Evolutionary conservation across 2,329 filamentous ascomycete genomes (phyloP).

Genomic region (Arthrobotrys sinensis): DNA sequence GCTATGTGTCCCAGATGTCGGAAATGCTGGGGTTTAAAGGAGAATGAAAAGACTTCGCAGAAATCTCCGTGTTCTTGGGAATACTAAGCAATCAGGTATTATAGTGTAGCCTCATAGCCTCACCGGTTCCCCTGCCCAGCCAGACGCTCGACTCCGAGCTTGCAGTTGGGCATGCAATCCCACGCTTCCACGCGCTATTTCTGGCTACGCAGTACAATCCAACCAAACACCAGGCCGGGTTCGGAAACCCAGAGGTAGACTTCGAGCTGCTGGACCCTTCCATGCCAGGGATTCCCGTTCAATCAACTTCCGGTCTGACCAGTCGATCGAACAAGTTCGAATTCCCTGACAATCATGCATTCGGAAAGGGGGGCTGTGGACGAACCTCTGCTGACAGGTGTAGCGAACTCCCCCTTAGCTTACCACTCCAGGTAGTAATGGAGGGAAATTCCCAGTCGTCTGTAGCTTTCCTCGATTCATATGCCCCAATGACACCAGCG

Average conservation of each 20-base stretch:
- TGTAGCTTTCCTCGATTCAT: background rate
- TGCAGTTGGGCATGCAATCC: conserved; percentile 13
- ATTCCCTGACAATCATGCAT: background rate
- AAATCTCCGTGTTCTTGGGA: background rate
- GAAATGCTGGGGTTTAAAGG: conserved; percentile 13
- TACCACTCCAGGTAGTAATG: too few relatives aligned
- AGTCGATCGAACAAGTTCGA: conserved; percentile 12
- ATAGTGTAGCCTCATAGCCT: conserved; percentile 21
- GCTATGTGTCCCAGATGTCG: background rate
- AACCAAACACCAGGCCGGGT: background rate
- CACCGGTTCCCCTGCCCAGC: conserved; percentile 22
- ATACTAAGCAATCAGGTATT: background rate
- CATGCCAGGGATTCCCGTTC: background rate
- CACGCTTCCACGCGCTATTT: conserved; percentile 22
- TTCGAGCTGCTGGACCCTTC: background rate
- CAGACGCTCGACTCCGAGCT: conserved; percentile 20
- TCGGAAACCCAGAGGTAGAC: background rate
- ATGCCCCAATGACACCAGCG: background rate
- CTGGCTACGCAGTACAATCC: conserved; percentile 5
- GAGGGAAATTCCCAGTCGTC: background rate
- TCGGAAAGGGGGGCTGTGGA: conserved; percentile 1
- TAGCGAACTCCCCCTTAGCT: background rate
- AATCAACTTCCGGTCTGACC: conserved; percentile 1
- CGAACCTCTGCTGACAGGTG: background rate
- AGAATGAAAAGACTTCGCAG: background rate